These are phyloP conservation scores for Geum urbanum DNA, from an alignment of 306 rosid genomes.

Conservation along the genomic window DNA sequence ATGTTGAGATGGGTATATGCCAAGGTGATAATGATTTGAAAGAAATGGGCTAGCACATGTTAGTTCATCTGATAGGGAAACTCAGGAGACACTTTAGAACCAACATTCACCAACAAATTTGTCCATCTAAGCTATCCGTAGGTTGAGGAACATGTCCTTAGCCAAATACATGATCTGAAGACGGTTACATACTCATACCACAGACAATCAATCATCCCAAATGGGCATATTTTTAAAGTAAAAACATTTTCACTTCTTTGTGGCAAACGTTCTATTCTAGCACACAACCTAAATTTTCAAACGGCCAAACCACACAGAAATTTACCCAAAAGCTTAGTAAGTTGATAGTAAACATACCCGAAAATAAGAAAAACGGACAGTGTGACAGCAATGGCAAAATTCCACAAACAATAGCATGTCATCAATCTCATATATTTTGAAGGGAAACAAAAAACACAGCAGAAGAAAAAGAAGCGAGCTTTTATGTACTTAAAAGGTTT, in stretches of 20 bases:
- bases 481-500: not conserved
- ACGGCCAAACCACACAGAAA: not conserved
- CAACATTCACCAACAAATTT: not conserved
- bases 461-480: not conserved
- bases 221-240: not conserved
- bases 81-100: not conserved
- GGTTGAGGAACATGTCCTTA: not conserved
- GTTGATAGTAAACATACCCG: not conserved
- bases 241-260: not conserved
- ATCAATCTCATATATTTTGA: not conserved
- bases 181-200: not conserved
- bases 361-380: not conserved
- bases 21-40: not conserved
- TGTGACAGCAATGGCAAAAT: not conserved
- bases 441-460: too few species aligned
- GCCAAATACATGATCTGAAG: not conserved
- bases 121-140: not conserved
- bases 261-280: not conserved
- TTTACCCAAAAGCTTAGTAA: not conserved
- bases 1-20: too few species aligned
- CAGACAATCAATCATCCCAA: not conserved
- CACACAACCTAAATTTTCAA: not conserved
- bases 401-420: not conserved
- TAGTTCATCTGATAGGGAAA: not conserved
- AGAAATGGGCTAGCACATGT: not conserved